Evolutionary conservation across 768 basidiomycete genomes (phyloP).

Genomic region (Stropharia rugosoannulata): DNA sequence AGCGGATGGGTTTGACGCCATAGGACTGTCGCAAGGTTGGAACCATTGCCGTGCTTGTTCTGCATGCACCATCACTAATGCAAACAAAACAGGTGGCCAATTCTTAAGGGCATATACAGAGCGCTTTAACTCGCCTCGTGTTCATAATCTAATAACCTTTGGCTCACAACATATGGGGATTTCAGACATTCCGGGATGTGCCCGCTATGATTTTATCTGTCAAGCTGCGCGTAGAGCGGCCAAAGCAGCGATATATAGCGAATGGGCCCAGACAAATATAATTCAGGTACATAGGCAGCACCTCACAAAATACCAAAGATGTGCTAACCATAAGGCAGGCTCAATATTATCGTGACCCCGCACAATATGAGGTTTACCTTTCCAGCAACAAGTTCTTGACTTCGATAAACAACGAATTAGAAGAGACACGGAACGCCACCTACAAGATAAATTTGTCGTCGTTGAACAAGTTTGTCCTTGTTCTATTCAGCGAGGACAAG

Average conservation of each 20-base stretch:
- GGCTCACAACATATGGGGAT: slow-evolving; percentile 89
- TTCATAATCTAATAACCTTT: slow-evolving; percentile 84
- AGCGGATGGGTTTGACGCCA: slow-evolving; percentile 73
- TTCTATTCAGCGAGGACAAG: slow-evolving; percentile 70
- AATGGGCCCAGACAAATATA: slow-evolving; percentile 76
- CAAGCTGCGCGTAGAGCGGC: slow-evolving; percentile 62
- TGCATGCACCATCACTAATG: background rate
- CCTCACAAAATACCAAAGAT: background rate
- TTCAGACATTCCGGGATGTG: slow-evolving; percentile 70
- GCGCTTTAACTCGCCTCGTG: slow-evolving; percentile 66
- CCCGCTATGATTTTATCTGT: slow-evolving; percentile 66
- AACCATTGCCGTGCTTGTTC: background rate
- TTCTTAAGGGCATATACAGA: slow-evolving; percentile 87
- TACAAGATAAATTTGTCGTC: slow-evolving; percentile 61
- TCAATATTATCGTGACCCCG: slow-evolving; percentile 83
- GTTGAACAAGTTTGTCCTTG: slow-evolving; percentile 67
- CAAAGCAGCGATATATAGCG: slow-evolving; percentile 62
- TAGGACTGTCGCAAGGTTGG: slow-evolving; percentile 84
- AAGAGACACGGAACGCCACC: slow-evolving; percentile 50
- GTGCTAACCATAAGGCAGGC: slow-evolving; percentile 45
- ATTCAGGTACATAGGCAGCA: slow-evolving; percentile 52
- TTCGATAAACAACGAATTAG: slow-evolving; percentile 77
- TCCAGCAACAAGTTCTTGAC: slow-evolving; percentile 64
- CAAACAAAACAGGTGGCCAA: slow-evolving; percentile 58
- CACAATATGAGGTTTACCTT: slow-evolving; percentile 57